Evolutionary conservation across 116 monocot species (phyloP).

Genomic region (Phalaenopsis hybrid): DNA sequence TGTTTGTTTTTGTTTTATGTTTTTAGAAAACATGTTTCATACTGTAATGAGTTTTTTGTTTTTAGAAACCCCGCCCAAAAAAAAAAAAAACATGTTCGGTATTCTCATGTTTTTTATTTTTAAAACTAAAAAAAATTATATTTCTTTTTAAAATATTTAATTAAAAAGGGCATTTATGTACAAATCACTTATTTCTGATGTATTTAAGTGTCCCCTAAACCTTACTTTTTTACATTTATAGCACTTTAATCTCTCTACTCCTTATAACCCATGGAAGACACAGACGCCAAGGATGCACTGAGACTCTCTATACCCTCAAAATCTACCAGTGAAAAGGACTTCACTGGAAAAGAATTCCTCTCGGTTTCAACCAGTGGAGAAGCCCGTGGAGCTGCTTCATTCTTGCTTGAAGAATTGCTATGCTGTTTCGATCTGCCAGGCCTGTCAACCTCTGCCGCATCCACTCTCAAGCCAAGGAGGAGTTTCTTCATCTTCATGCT

Average conservation of each 20-base stretch:
- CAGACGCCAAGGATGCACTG: not conserved
- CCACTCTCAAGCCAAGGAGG: constrained; percentile 21
- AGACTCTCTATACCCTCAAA: constrained; percentile 16
- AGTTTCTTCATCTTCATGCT: constrained; percentile 58
- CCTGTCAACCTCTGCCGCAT: not conserved
- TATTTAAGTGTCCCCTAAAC: too few relatives aligned
- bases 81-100: too few relatives aligned
- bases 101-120: too few relatives aligned
- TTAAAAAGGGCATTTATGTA: too few relatives aligned
- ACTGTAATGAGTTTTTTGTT: too few relatives aligned
- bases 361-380: not conserved
- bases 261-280: not conserved
- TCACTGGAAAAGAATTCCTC: constrained; percentile 9
- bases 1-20: too few relatives aligned
- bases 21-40: too few relatives aligned
- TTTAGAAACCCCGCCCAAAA: too few relatives aligned
- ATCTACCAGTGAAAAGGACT: constrained; percentile 40
- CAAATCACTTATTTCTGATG: too few relatives aligned
- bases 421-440: constrained; percentile 19
- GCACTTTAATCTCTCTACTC: not conserved
- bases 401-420: constrained; percentile 24
- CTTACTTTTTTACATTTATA: too few relatives aligned
- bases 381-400: not conserved
- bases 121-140: too few relatives aligned
- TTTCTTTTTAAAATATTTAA: too few relatives aligned